Evolutionary conservation across 495 filamentous ascomycete genomes (phyloP).

Genomic region (Aspergillus funiculosus): DNA sequence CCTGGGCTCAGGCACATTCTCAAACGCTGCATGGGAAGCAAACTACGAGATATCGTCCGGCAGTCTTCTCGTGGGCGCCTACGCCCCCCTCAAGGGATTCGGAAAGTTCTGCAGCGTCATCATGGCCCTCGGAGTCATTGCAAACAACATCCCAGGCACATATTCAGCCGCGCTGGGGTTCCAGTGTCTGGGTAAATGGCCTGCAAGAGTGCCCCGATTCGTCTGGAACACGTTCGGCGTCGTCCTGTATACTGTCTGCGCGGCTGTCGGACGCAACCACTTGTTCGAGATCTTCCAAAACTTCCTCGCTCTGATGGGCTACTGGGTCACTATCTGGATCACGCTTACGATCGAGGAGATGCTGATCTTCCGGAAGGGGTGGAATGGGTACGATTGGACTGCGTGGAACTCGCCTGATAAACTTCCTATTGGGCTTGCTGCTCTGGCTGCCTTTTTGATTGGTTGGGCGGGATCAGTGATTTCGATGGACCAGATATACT

Average conservation of each 20-base stretch:
- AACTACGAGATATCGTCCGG: too few species aligned
- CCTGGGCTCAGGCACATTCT: slow-evolving; percentile 50
- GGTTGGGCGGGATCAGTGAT: slow-evolving; percentile 66
- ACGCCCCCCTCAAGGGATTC: slow-evolving; percentile 55
- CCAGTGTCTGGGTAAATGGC: slow-evolving; percentile 56
- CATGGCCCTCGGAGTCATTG: slow-evolving; percentile 63
- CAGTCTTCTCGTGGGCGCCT: slow-evolving; percentile 65
- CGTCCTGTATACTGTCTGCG: slow-evolving; percentile 58
- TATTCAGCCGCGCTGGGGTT: slow-evolving; percentile 67
- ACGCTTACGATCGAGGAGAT: slow-evolving; percentile 59
- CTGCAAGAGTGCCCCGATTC: slow-evolving; percentile 52
- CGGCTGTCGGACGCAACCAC: slow-evolving; percentile 55
- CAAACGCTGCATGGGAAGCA: slow-evolving; percentile 39
- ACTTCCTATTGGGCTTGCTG: slow-evolving; percentile 59
- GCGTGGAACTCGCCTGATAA: slow-evolving; percentile 53
- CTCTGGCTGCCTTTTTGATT: slow-evolving; percentile 57
- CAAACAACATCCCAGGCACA: slow-evolving; percentile 63
- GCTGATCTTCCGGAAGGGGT: slow-evolving; percentile 57
- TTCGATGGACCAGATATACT: slow-evolving; percentile 68
- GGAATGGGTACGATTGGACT: slow-evolving; percentile 53
- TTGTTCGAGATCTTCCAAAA: slow-evolving; percentile 63
- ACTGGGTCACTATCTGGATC: slow-evolving; percentile 65
- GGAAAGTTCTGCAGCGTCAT: slow-evolving; percentile 69
- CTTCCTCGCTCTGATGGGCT: slow-evolving; percentile 69
- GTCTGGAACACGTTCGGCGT: slow-evolving; percentile 58